Percentiles rank a stretch among this genome's conserved stretches.
Conservation (phyloP, 2,329 filamentous ascomycete species). For the Boeremia lycopersici region DNA sequence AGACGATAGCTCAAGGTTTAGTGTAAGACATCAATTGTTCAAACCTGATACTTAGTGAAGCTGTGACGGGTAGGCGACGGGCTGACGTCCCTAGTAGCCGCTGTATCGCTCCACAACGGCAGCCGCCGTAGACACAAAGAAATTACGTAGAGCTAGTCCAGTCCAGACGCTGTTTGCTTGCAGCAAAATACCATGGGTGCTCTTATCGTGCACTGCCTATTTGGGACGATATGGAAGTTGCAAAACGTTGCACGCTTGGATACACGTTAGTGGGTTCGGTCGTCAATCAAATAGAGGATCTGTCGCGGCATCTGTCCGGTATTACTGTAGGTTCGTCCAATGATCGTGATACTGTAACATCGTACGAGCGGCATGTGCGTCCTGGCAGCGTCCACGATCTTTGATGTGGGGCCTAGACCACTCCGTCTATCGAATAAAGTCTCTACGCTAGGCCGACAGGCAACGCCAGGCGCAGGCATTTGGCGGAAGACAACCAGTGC, state of each 20-base stretch:
- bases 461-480: constrained; percentile 9
- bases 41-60: neutral
- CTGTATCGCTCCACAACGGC: neutral
- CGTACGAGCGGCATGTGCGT: neutral
- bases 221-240: constrained; percentile 3
- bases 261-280: neutral
- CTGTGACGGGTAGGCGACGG: neutral
- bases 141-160: constrained; percentile 5
- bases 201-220: constrained; percentile 11
- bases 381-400: neutral
- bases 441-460: constrained; percentile 12
- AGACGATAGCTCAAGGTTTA: neutral
- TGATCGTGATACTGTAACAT: neutral
- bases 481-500: neutral
- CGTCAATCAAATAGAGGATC: constrained; percentile 1
- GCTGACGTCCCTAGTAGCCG: neutral
- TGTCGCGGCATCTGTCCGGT: neutral
- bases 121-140: neutral
- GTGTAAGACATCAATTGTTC: neutral
- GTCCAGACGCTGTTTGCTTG: constrained; percentile 1
- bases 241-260: constrained; percentile 1
- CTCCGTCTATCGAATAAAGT: constrained; percentile 2
- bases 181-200: neutral
- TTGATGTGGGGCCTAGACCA: constrained; percentile 16
- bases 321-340: neutral